Conservation (phyloP, 768 basidiomycete species). For the Auricularia sp. region DNA sequence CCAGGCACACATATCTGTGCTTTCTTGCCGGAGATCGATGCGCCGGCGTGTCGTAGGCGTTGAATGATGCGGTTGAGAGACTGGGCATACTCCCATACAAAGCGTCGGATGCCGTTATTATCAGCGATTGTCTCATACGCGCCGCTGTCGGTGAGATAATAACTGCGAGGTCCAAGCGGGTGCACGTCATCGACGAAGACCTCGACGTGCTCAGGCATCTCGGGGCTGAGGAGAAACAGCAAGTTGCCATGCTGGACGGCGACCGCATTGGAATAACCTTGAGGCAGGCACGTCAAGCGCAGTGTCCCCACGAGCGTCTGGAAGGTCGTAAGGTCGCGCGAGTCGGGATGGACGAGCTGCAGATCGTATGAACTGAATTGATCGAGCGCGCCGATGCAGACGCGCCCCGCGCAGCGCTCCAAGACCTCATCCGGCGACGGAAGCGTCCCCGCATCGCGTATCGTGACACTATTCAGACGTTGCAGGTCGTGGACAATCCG, state of each 20-base stretch:
- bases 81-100: constrained; percentile 30
- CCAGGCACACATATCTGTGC: constrained; percentile 18
- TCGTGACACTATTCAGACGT: constrained; percentile 23
- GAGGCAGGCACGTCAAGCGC: constrained; percentile 23
- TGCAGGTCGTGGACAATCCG: constrained; percentile 28
- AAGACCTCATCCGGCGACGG: background rate
- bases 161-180: constrained; percentile 8
- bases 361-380: constrained; percentile 20
- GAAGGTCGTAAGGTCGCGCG: constrained; percentile 31
- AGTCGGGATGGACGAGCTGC: constrained; percentile 17
- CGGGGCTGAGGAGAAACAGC: constrained; percentile 24
- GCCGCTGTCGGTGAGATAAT: constrained; percentile 15
- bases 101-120: constrained; percentile 26
- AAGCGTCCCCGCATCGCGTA: constrained; percentile 15
- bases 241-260: constrained; percentile 32
- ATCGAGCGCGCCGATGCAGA: constrained; percentile 14
- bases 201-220: constrained; percentile 28
- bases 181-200: constrained; percentile 33
- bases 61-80: constrained; percentile 29
- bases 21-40: constrained; percentile 30
- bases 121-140: constrained; percentile 24
- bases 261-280: constrained; percentile 32
- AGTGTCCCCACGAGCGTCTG: constrained; percentile 26
- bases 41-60: constrained; percentile 25
- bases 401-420: background rate